Percentiles rank a stretch among this genome's conserved stretches.
phyloP scores from a whole-genome alignment of 2,329 filamentous ascomycete genomes.

The Exutisphaerella laricina region DNA sequence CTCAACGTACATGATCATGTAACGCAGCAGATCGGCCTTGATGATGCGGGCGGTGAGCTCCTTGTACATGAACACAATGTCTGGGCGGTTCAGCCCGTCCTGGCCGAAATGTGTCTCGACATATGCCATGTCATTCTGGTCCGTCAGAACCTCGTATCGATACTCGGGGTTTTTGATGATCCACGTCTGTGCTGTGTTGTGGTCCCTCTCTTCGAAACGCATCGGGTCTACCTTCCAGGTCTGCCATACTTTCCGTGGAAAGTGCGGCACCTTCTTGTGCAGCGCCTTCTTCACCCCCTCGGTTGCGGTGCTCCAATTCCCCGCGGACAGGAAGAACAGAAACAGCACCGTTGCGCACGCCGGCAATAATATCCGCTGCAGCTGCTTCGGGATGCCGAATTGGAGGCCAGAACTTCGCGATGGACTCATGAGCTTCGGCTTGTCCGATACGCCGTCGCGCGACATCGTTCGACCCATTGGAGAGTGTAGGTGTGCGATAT shows the following conservation, averaged over 20 bases:
- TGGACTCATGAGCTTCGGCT: conserved; percentile 18
- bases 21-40: conserved; percentile 61
- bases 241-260: conserved; percentile 69
- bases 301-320: conserved; percentile 15
- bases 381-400: conserved; percentile 42
- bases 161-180: conserved; percentile 59
- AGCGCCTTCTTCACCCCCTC: conserved; percentile 8
- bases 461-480: conserved; percentile 6
- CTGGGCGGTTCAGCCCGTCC: conserved; percentile 58
- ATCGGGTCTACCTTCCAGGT: conserved; percentile 68
- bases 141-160: conserved; percentile 64
- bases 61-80: conserved; percentile 59
- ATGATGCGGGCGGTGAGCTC: conserved; percentile 59
- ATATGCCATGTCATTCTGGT: conserved; percentile 61
- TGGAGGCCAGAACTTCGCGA: conserved; percentile 16
- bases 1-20: conserved; percentile 63
- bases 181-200: conserved; percentile 59
- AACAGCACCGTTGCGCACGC: conserved; percentile 44
- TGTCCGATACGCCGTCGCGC: conserved; percentile 7
- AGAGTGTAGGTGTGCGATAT: neutral
- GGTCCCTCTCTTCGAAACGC: conserved; percentile 59
- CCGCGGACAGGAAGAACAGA: conserved; percentile 40
- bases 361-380: conserved; percentile 43
- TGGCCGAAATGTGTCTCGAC: conserved; percentile 64
- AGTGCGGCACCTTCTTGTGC: conserved; percentile 35